Evolutionary conservation across 768 basidiomycete species (phyloP), one percentile per base, ranked within the genome.

Genomic region (Suillus lakei): DNA sequence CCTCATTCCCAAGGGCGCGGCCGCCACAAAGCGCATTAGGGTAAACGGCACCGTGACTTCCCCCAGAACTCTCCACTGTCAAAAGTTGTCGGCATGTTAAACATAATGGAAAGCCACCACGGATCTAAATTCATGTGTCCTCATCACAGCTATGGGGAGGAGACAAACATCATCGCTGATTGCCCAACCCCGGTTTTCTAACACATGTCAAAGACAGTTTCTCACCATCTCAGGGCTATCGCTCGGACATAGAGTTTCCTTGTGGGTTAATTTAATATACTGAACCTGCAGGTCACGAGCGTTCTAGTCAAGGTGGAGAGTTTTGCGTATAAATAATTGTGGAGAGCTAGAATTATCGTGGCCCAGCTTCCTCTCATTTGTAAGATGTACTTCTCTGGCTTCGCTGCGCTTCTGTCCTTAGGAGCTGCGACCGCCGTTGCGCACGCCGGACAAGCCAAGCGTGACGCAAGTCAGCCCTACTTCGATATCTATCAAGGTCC

Each of bases 401-500:
- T 61, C 21, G 23, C 58, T 28, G n/a, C 62, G 12, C 43, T 69
- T 55, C n/a, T 66, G 5, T 23, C 66, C 5, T 61, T 56, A 44
- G 63, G 55, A 15, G 67, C 51, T 54, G 63, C 55, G 30, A 61
- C 65, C 10, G 48, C 26, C n/a, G 34, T 60, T 23, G 38, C 65
- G 26, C 61, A 23, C 30, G 54, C 62, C 16, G 66, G 64, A 18
- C 53, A 32, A 28, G 48, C 62, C 34, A 66, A 64, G 60, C 69
- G 62, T 28, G 63, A 66, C 36, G 43, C 46, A 18, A 68, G 64
- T 41, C 51, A 63, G 64, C 59, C 68, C 5, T 66, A 63, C 44
- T 66, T 70, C 53, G 60, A 70, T 43, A 64, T 62, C 21, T 70
- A 64, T 39, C 60, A 70, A 41, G 67, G 65, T 3, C 51, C 67